Percentiles rank a stretch among this genome's conserved stretches.
phyloP scores from a whole-genome alignment of 306 rosid genomes.

The Vigna nakashimae region DNA sequence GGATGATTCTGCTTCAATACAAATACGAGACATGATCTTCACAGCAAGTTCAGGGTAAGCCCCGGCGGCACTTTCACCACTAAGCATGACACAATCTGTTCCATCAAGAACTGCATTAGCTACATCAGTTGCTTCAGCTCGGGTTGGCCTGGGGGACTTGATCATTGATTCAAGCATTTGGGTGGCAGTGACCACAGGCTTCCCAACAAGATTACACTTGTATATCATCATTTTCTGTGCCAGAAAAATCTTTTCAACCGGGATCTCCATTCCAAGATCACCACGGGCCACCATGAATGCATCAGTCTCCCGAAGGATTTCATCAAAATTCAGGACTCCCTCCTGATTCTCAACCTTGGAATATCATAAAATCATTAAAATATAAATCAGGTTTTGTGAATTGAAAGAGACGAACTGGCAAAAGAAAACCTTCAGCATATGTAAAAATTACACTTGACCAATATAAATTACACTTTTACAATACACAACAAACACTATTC shows the following conservation, averaged over 20 bases:
- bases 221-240: constrained; percentile 99
- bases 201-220: constrained; percentile 93
- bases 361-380: constrained; percentile 38
- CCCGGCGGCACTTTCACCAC: constrained; percentile 99
- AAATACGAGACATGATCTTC: constrained; percentile 91
- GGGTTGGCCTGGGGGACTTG: constrained; percentile 95
- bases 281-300: constrained; percentile 99
- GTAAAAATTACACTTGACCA: not conserved
- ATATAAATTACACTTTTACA: constrained; percentile 10
- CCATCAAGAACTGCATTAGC: constrained; percentile 98
- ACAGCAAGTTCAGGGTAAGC: constrained; percentile 93
- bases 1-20: constrained; percentile 94
- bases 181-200: constrained; percentile 97
- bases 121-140: constrained; percentile 96
- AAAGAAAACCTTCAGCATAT: not conserved
- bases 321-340: constrained; percentile 96
- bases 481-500: not conserved
- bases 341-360: constrained; percentile 95
- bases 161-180: constrained; percentile 99
- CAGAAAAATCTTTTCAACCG: constrained; percentile 93
- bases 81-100: constrained; percentile 96
- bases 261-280: constrained; percentile 99
- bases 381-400: constrained; percentile 32
- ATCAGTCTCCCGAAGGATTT: constrained; percentile 94
- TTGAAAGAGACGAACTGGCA: constrained; percentile 3